These are phyloP conservation scores for Adansonia madagascariensis DNA, from an alignment of 441 rosid species.

Conservation along the genomic window DNA sequence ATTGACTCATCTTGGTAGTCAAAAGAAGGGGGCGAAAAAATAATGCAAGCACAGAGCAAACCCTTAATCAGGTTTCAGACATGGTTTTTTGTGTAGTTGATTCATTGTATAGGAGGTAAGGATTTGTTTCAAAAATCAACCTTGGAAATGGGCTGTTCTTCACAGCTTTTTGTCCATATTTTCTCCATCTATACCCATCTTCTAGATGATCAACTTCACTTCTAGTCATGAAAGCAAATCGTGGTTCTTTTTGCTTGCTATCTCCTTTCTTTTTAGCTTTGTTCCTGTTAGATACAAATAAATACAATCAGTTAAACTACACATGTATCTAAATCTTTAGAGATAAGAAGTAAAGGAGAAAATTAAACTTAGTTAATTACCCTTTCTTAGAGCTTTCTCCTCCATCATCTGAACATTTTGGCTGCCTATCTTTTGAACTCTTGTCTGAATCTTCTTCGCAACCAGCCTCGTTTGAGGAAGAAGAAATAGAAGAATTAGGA, in stretches of 20 bases:
- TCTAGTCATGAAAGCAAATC: conserved; percentile 74
- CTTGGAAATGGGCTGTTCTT: conserved; percentile 74
- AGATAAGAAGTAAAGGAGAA: not conserved
- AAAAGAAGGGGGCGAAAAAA: conserved; percentile 15
- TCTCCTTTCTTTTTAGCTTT: conserved; percentile 56
- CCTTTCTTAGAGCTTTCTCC: conserved; percentile 53
- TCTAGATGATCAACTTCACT: conserved; percentile 74
- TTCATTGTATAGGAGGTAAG: not conserved
- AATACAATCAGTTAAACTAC: conserved; percentile 21
- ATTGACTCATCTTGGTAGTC: conserved; percentile 8
- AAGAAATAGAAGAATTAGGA: conserved; percentile 71
- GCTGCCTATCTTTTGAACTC: conserved; percentile 36
- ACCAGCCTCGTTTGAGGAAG: conserved; percentile 72
- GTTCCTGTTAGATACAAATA: conserved; percentile 37
- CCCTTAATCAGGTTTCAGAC: not conserved
- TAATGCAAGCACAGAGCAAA: conserved; percentile 12
- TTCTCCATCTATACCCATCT: conserved; percentile 80
- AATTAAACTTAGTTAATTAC: conserved; percentile 33
- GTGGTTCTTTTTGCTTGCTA: conserved; percentile 53
- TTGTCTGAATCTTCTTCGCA: conserved; percentile 58
- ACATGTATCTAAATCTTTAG: not conserved
- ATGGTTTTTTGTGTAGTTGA: not conserved
- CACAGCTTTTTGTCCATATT: conserved; percentile 78
- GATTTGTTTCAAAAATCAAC: conserved; percentile 30
- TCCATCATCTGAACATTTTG: conserved; percentile 39